These are phyloP conservation scores for Dryadomyces quercivorus DNA, from an alignment of 2,329 filamentous ascomycete species.

Conservation along the genomic window DNA sequence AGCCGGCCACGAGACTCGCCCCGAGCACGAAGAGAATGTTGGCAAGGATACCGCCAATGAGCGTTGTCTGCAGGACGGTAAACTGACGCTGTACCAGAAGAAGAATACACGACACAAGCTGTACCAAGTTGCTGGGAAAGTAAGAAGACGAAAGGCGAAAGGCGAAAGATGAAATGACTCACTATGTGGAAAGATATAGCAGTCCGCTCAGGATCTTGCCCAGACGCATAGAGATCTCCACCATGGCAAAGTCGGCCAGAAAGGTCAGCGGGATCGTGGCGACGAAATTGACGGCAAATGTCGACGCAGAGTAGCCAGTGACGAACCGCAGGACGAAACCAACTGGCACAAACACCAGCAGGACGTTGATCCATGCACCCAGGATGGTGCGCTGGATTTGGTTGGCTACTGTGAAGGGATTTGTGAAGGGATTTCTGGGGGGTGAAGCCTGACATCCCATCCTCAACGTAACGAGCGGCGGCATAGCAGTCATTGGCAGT, in stretches of 20 bases:
- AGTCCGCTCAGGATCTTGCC: neutral
- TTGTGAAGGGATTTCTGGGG: neutral
- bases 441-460: too few species aligned
- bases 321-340: neutral
- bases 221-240: neutral
- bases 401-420: neutral
- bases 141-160: neutral
- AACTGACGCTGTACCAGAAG: neutral
- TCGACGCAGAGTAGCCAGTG: neutral
- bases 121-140: neutral
- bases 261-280: neutral
- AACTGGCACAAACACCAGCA: neutral
- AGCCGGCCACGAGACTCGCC: neutral
- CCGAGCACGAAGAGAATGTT: neutral
- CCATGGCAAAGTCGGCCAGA: neutral
- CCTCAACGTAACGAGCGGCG: too few species aligned
- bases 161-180: neutral
- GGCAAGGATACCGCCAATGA: neutral
- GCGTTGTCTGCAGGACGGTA: neutral
- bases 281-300: neutral
- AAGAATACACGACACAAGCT: neutral
- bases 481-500: too few species aligned
- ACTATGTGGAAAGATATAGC: neutral
- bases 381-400: neutral
- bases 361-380: neutral